A percentile compares a stretch with the other conserved stretches of the same genome.
These are phyloP conservation scores for Penstemon barbatus DNA, from an alignment of 257 asterid species.

Conservation along the genomic window DNA sequence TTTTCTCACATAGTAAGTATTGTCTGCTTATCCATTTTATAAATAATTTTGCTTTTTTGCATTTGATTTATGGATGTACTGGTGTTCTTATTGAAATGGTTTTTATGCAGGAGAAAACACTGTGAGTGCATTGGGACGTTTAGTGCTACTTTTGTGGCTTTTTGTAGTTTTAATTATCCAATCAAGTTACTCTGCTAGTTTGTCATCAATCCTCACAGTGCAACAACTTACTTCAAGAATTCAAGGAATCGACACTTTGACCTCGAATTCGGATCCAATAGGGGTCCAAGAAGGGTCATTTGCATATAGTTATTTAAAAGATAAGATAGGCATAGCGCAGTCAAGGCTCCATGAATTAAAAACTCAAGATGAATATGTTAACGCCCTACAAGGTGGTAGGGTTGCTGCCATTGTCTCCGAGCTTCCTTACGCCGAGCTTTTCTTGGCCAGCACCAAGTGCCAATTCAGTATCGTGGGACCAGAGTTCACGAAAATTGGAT, in stretches of 20 bases:
- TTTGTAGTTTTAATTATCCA: conserved; percentile 90
- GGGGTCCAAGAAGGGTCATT: conserved; percentile 94
- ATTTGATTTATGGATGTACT: too few species aligned
- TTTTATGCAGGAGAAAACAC: conserved; percentile 80
- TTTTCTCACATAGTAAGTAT: conserved; percentile 87
- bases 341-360: conserved; percentile 69
- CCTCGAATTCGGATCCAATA: conserved; percentile 66
- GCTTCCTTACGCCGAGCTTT: conserved; percentile 76
- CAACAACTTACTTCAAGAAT: conserved; percentile 75
- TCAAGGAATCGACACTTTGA: conserved; percentile 76
- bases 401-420: conserved; percentile 93
- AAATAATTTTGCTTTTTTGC: too few species aligned
- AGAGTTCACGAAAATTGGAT: conserved; percentile 89
- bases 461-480: conserved; percentile 65
- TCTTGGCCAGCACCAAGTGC: conserved; percentile 72
- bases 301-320: conserved; percentile 61
- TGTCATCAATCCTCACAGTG: conserved; percentile 94
- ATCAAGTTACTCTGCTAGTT: conserved; percentile 97
- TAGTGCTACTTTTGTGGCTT: conserved; percentile 85
- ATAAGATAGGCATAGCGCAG: conserved; percentile 58
- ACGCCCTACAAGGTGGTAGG: conserved; percentile 61
- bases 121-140: conserved; percentile 84
- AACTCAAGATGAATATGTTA: conserved; percentile 58
- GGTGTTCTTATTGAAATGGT: neutral
- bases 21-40: too few species aligned